phyloP scores from a whole-genome alignment of 805 yeast species.

The Torulaspora gathmanii region DNA sequence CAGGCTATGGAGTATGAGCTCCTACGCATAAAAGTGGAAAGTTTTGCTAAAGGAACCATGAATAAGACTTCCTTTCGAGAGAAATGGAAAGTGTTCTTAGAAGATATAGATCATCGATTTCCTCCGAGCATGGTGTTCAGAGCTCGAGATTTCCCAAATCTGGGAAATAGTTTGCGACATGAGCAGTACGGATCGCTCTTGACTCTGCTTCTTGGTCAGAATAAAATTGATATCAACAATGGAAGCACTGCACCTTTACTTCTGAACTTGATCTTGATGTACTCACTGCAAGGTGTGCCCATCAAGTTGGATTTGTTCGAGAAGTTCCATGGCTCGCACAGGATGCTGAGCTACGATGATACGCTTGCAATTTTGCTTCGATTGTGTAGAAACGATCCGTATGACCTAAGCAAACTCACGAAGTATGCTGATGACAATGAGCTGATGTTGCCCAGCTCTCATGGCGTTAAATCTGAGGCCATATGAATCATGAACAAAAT shows the following conservation, averaged over 20 bases:
- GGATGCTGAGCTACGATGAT: conserved; percentile 7
- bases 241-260: conserved; percentile 22
- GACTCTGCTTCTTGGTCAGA: conserved; percentile 20
- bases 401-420: conserved; percentile 6
- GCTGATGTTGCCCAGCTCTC: neutral
- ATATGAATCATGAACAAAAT: neutral
- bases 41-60: conserved; percentile 27
- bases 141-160: conserved; percentile 29
- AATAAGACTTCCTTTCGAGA: conserved; percentile 22
- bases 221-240: conserved; percentile 19
- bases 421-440: conserved; percentile 7
- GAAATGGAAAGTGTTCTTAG: conserved; percentile 34
- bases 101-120: conserved; percentile 27
- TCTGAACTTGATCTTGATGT: conserved; percentile 25
- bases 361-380: conserved; percentile 12
- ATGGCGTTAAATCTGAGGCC: neutral
- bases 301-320: conserved; percentile 14
- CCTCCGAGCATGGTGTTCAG: conserved; percentile 8
- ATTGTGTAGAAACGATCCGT: conserved; percentile 10
- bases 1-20: conserved; percentile 20
- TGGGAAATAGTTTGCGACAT: conserved; percentile 17
- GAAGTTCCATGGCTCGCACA: conserved; percentile 9
- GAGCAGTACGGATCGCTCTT: conserved; percentile 11
- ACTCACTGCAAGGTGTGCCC: conserved; percentile 9
- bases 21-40: conserved; percentile 27